Evolutionary conservation across 129 eudicot species (phyloP), one percentile per base, ranked within the genome.

Genomic region (Escallonia herrerae): DNA sequence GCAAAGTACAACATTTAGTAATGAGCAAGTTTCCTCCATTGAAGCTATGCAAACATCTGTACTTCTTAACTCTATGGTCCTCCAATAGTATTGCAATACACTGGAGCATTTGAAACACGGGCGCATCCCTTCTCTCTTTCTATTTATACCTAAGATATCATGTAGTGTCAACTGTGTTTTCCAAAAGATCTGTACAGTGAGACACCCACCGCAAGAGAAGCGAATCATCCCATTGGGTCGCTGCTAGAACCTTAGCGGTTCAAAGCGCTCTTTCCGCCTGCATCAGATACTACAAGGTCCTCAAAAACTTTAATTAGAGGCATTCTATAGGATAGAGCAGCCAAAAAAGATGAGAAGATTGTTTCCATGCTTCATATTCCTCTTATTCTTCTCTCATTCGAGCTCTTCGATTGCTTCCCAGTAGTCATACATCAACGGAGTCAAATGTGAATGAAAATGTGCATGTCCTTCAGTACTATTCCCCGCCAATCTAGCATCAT

Each of bases 401-500:
- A 42, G 22, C 52, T 41, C 64, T 63, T 51, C 37, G 13, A 13
- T 10, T 39, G 53, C 61, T 10, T 22, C 33, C 33, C 33, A 22
- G 33, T 22, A 0, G 33, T 81, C 78, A 69, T 60, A 86, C 60
- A 60, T 63, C 79, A 63, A 48, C 0, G 68, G 72, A 9, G 79
- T 63, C 58, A 74, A 50, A 57, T 12, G 58, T 8, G 76, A 57
- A 48, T 37, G 59, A 49, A 14, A 14, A 58, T 15, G 60, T 51
- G 11, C 39, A 41, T 44, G 41, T 65, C 38, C 61, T 38, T 50
- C 56, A 43, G 47, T 63, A 39, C 60, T 39, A 46, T 51, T 65
- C 62, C 50, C 77, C 9, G 63, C 61, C 74, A 69, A 39, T 73
- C 83, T 76, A 62, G 94, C 74, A 75, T 91, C 95, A 12, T 73